A percentile compares a stretch with the other conserved stretches of the same genome.
Evolutionary conservation across 495 filamentous ascomycete species (phyloP).

Genomic region (Penicillium simplicissimum): DNA sequence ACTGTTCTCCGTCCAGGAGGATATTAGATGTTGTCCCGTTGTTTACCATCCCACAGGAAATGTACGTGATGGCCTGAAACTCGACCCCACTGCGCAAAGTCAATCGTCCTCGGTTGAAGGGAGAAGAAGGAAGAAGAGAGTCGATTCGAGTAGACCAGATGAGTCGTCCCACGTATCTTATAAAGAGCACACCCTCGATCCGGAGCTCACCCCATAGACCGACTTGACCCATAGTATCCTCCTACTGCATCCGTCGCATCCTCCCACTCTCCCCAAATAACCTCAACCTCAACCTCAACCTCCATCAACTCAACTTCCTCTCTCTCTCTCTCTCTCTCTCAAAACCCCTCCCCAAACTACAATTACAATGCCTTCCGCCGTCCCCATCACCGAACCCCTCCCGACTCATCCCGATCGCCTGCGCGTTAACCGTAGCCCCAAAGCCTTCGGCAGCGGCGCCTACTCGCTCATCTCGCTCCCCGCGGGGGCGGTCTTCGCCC

Average conservation of each 20-base stretch:
- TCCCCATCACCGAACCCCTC: conserved; percentile 8
- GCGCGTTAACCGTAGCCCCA: conserved; percentile 38
- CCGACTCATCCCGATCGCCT: conserved; percentile 42
- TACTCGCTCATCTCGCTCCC: conserved; percentile 61
- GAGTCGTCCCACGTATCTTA: not conserved
- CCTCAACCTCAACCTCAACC: not conserved
- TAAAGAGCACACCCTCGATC: not conserved
- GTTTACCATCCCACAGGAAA: not conserved
- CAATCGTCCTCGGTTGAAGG: not conserved
- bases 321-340: not conserved
- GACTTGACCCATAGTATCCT: not conserved
- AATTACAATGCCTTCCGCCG: conserved; percentile 22
- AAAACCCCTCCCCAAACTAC: not conserved
- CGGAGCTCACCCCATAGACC: too few relatives aligned
- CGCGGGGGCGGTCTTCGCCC: conserved; percentile 60
- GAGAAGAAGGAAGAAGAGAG: not conserved
- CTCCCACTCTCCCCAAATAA: not conserved
- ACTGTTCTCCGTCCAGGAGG: not conserved
- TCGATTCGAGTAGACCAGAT: too few relatives aligned
- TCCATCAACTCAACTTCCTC: not conserved
- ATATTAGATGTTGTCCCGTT: too few relatives aligned
- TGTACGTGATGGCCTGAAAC: conserved; percentile 1
- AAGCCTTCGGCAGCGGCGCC: conserved; percentile 60
- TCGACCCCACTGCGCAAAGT: not conserved
- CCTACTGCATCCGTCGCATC: not conserved